These are phyloP conservation scores for Aegilops longissima DNA, from an alignment of 176 grass and related monocot species.

Conservation along the genomic window DNA sequence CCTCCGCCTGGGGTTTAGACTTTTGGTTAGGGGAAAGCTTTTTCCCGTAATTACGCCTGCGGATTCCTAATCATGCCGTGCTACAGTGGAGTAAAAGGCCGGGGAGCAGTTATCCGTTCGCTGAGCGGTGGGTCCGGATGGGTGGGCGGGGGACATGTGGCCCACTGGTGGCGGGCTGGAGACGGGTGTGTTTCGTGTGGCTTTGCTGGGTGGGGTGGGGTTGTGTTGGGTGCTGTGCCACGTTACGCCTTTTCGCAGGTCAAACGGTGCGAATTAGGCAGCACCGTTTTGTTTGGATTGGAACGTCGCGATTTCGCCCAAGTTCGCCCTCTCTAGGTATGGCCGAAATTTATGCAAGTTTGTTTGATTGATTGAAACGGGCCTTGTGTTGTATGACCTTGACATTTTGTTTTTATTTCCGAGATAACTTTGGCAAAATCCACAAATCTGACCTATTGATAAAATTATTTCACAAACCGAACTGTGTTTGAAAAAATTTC, in stretches of 20 bases:
- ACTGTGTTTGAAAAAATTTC: too few species aligned
- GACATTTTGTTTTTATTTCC: too few species aligned
- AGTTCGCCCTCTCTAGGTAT: too few species aligned
- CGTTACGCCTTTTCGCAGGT: conserved; percentile 19
- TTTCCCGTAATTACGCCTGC: background rate
- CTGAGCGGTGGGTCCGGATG: background rate
- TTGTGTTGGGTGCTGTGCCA: background rate
- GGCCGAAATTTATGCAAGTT: too few species aligned
- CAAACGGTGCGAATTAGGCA: conserved; percentile 19
- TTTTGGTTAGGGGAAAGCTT: background rate
- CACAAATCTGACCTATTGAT: too few species aligned
- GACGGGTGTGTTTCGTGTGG: background rate
- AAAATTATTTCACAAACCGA: too few species aligned
- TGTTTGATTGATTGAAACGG: too few species aligned
- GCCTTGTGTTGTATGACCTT: background rate
- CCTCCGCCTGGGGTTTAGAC: background rate
- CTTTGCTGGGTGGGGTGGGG: background rate
- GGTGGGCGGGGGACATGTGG: background rate
- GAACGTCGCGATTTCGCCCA: too few species aligned
- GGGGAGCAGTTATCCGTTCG: background rate
- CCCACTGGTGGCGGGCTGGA: background rate
- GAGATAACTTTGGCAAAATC: too few species aligned
- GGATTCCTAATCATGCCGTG: background rate
- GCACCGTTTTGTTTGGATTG: background rate
- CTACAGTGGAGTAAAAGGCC: background rate